These are phyloP conservation scores for Tremellales sp. DNA, from an alignment of 1,284 basidiomycete genomes.

Conservation along the genomic window DNA sequence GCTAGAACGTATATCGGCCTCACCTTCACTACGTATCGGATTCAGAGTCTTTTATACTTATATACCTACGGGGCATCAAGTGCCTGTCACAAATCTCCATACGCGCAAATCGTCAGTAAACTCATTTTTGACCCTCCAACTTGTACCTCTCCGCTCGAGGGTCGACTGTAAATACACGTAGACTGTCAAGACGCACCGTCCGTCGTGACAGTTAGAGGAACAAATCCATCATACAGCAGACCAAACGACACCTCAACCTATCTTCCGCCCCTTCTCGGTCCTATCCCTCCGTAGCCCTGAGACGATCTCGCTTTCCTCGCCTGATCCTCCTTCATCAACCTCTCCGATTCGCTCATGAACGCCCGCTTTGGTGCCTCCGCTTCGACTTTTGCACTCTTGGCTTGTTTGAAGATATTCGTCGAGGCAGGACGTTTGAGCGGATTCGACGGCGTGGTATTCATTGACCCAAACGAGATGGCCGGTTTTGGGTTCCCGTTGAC, in stretches of 20 bases:
- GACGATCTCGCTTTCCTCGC: slow-evolving; percentile 58
- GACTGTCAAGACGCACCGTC: too few relatives aligned
- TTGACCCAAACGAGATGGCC: neutral
- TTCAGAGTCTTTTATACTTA: too few relatives aligned
- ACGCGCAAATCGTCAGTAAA: too few relatives aligned
- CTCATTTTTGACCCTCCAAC: too few relatives aligned
- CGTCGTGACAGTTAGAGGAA: too few relatives aligned
- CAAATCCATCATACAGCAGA: slow-evolving; percentile 12
- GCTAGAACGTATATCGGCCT: too few relatives aligned
- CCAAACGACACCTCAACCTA: neutral
- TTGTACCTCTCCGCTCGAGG: too few relatives aligned
- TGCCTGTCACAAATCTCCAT: too few relatives aligned
- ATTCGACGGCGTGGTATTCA: slow-evolving; percentile 17
- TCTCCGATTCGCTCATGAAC: slow-evolving; percentile 73
- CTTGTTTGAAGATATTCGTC: slow-evolving; percentile 63
- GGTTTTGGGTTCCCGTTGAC: neutral
- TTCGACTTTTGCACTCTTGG: slow-evolving; percentile 50
- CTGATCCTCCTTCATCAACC: slow-evolving; percentile 78
- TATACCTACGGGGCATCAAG: too few relatives aligned
- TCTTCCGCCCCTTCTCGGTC: slow-evolving; percentile 6
- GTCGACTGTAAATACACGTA: too few relatives aligned
- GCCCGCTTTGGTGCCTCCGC: slow-evolving; percentile 54
- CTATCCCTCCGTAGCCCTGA: slow-evolving; percentile 8
- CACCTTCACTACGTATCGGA: too few relatives aligned
- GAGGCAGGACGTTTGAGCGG: slow-evolving; percentile 50